phyloP scores from a whole-genome alignment of 2,329 filamentous ascomycete species.

The Lachnellula occidentalis region DNA sequence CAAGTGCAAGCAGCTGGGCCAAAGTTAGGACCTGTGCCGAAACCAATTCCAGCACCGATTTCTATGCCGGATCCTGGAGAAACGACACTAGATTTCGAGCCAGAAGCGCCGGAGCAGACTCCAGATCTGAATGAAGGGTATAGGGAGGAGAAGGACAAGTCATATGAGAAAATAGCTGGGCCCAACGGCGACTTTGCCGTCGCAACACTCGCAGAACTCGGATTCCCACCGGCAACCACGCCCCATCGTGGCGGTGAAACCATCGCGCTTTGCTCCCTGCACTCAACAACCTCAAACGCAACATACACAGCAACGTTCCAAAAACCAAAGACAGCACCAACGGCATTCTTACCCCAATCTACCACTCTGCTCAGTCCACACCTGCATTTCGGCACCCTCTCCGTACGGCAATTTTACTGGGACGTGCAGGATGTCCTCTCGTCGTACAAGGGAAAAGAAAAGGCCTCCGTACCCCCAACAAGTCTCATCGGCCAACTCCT shows the following conservation, averaged over 20 bases:
- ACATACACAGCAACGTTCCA: slow-evolving; percentile 68
- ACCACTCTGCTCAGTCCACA: slow-evolving; percentile 70
- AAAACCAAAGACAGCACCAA: slow-evolving; percentile 71
- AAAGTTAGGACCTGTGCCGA: slow-evolving; percentile 56
- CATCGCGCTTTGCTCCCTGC: slow-evolving; percentile 52
- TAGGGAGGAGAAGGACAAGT: slow-evolving; percentile 48
- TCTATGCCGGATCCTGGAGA: slow-evolving; percentile 60
- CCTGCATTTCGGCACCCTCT: slow-evolving; percentile 68
- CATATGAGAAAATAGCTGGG: slow-evolving; percentile 58
- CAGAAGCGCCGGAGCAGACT: slow-evolving; percentile 42
- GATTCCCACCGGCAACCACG: slow-evolving; percentile 61
- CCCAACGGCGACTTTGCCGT: slow-evolving; percentile 63
- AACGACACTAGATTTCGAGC: slow-evolving; percentile 53
- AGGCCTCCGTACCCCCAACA: slow-evolving; percentile 52
- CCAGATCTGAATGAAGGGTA: slow-evolving; percentile 57
- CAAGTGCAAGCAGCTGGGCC: slow-evolving; percentile 60
- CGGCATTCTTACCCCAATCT: slow-evolving; percentile 65
- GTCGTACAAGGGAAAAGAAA: slow-evolving; percentile 52
- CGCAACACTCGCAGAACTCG: slow-evolving; percentile 67
- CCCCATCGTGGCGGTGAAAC: slow-evolving; percentile 68
- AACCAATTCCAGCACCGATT: slow-evolving; percentile 55
- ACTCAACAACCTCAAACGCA: slow-evolving; percentile 53
- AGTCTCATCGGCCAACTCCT: slow-evolving; percentile 67
- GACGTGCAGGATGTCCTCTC: slow-evolving; percentile 57
- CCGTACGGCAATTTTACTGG: slow-evolving; percentile 70